Evolutionary conservation across 345 rosid species (phyloP).

Genomic region (Hypericum perforatum): DNA sequence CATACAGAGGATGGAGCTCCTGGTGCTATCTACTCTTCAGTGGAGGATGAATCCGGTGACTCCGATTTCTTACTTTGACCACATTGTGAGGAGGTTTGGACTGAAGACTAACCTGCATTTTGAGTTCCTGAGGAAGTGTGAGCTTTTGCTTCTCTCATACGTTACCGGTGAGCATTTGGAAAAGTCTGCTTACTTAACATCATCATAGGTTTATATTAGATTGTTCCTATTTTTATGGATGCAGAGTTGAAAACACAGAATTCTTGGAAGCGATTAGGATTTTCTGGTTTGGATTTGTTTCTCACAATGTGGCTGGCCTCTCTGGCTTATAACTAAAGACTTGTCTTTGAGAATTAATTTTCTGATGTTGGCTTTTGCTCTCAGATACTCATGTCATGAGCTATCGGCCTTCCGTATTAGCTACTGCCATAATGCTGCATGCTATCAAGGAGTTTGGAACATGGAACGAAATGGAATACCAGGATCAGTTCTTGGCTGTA

Average conservation of each 20-base stretch:
- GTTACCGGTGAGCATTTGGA: constrained; percentile 49
- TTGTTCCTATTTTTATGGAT: too few relatives aligned
- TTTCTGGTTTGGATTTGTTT: too few relatives aligned
- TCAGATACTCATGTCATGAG: constrained; percentile 61
- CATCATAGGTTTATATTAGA: too few relatives aligned
- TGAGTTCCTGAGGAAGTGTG: constrained; percentile 58
- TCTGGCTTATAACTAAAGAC: too few relatives aligned
- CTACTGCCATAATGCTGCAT: constrained; percentile 65
- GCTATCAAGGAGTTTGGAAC: constrained; percentile 52
- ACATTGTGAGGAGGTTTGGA: constrained; percentile 59
- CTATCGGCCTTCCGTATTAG: constrained; percentile 58
- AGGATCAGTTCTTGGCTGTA: constrained; percentile 42
- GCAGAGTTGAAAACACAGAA: too few relatives aligned
- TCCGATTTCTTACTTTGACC: constrained; percentile 68
- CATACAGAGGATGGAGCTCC: constrained; percentile 89
- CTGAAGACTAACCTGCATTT: constrained; percentile 38
- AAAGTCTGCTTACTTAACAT: background rate
- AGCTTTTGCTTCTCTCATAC: constrained; percentile 56
- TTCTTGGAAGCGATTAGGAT: too few relatives aligned
- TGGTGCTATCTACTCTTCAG: constrained; percentile 62
- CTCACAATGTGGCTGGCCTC: too few relatives aligned
- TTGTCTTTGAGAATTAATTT: background rate
- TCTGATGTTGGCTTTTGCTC: constrained; percentile 18
- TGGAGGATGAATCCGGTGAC: constrained; percentile 96
- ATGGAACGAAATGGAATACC: constrained; percentile 36